These are phyloP conservation scores for Zygosaccharomyces gambellarensis DNA, from an alignment of 805 yeast species.

Conservation along the genomic window DNA sequence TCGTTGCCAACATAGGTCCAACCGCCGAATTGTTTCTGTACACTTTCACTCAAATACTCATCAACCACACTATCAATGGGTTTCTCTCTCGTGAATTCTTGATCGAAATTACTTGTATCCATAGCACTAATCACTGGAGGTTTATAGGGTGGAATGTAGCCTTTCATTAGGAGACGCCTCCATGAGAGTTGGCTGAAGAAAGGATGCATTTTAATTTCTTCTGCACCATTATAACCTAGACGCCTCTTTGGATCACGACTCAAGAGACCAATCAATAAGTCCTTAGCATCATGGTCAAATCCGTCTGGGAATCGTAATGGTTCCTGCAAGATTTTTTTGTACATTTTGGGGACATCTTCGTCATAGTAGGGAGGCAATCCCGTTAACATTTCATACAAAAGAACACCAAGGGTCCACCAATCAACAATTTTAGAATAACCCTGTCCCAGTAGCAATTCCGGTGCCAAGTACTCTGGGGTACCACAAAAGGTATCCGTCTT, in stretches of 20 bases:
- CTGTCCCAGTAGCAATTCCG: slow-evolving; percentile 83
- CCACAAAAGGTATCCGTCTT: slow-evolving; percentile 94
- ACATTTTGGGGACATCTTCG: slow-evolving; percentile 89
- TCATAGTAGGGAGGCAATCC: slow-evolving; percentile 97
- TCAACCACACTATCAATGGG: slow-evolving; percentile 96
- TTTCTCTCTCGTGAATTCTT: slow-evolving; percentile 84
- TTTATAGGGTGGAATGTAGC: slow-evolving; percentile 91
- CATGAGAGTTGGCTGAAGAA: slow-evolving; percentile 90
- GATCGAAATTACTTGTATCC: slow-evolving; percentile 91
- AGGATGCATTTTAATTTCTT: slow-evolving; percentile 75
- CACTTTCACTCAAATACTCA: slow-evolving; percentile 84
- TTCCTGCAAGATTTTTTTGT: slow-evolving; percentile 84
- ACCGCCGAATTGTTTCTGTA: slow-evolving; percentile 97
- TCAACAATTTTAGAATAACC: slow-evolving; percentile 96
- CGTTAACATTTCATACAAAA: slow-evolving; percentile 91
- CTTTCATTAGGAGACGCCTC: slow-evolving; percentile 74
- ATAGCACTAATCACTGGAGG: slow-evolving; percentile 81
- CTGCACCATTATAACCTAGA: slow-evolving; percentile 74
- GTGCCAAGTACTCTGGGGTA: slow-evolving; percentile 95
- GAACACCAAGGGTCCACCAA: slow-evolving; percentile 97
- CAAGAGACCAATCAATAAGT: slow-evolving; percentile 65
- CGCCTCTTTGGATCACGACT: slow-evolving; percentile 82
- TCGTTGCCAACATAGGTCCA: slow-evolving; percentile 90
- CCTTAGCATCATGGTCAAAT: slow-evolving; percentile 81
- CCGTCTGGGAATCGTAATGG: slow-evolving; percentile 85